These are phyloP conservation scores for Penicillium canescens DNA, from an alignment of 495 filamentous ascomycete species.

Conservation along the genomic window DNA sequence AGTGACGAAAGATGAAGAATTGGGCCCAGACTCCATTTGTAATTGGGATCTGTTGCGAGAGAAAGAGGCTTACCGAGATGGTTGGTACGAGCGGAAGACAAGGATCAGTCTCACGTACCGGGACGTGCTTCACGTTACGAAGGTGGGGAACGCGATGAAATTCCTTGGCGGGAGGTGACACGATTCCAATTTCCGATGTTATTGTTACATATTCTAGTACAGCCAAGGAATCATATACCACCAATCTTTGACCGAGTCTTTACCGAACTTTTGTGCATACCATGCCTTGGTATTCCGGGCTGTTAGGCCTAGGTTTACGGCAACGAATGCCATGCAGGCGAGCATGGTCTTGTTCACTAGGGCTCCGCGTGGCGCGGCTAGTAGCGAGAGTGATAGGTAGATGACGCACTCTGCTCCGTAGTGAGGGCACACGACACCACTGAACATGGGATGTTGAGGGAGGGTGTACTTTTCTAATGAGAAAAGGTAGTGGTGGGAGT, in stretches of 20 bases:
- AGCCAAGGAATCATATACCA: constrained; percentile 85
- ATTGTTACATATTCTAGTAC: constrained; percentile 47
- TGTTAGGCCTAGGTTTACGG: constrained; percentile 77
- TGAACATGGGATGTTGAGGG: constrained; percentile 71
- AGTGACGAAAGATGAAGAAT: constrained; percentile 55
- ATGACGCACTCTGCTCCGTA: constrained; percentile 86
- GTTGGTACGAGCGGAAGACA: constrained; percentile 60
- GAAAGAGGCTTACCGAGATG: constrained; percentile 52
- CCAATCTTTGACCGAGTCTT: constrained; percentile 59
- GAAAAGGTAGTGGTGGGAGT: constrained; percentile 77
- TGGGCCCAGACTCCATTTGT: constrained; percentile 63
- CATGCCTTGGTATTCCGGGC: constrained; percentile 75
- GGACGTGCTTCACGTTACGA: constrained; percentile 86
- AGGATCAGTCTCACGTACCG: constrained; percentile 89
- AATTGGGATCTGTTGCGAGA: constrained; percentile 84
- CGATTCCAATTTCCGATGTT: not conserved
- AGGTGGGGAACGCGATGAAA: constrained; percentile 66
- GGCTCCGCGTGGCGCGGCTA: constrained; percentile 65
- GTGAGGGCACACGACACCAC: constrained; percentile 76
- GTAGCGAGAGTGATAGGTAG: constrained; percentile 74
- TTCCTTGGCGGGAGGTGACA: constrained; percentile 49
- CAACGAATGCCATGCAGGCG: constrained; percentile 69
- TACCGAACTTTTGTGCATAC: constrained; percentile 81
- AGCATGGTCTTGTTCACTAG: constrained; percentile 73
- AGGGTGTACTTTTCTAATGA: constrained; percentile 83